Evolutionary conservation across 2,329 filamentous ascomycete genomes (phyloP).

Genomic region (Fusarium sororula): DNA sequence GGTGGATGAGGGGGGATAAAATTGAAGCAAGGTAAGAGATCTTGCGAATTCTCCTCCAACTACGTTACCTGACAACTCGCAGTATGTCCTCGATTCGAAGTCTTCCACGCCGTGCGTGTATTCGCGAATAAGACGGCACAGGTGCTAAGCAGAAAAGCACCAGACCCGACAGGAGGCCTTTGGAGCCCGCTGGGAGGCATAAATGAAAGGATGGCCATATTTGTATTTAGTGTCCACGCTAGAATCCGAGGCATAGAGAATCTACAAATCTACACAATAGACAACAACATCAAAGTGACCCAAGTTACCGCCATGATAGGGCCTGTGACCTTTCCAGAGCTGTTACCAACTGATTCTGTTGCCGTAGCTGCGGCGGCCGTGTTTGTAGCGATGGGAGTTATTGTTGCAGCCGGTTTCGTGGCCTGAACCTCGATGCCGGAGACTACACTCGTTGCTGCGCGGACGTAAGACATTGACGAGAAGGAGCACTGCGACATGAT

Average conservation of each 20-base stretch:
- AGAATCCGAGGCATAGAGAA: accelerated
- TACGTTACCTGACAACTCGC: not conserved
- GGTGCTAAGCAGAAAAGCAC: accelerated
- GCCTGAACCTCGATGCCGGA: not conserved
- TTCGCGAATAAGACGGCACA: too few relatives aligned
- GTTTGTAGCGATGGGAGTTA: not conserved
- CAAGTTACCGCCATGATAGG: not conserved
- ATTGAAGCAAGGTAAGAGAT: not conserved
- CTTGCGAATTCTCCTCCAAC: not conserved
- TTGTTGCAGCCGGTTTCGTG: not conserved
- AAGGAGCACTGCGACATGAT: slow-evolving; percentile 2
- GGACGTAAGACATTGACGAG: not conserved
- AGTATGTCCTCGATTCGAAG: too few relatives aligned
- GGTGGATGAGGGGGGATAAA: too few relatives aligned
- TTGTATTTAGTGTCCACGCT: accelerated
- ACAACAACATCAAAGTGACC: not conserved
- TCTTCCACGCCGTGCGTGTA: not conserved
- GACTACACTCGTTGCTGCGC: not conserved
- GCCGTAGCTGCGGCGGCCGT: not conserved
- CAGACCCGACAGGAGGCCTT: not conserved
- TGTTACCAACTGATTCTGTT: not conserved
- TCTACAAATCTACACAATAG: not conserved
- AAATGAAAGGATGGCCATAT: accelerated
- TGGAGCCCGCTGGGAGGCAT: not conserved
- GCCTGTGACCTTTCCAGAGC: not conserved